Base-by-base conservation (phyloP, 2,329 filamentous ascomycete genomes). In the Colletotrichum sp. region DNA sequence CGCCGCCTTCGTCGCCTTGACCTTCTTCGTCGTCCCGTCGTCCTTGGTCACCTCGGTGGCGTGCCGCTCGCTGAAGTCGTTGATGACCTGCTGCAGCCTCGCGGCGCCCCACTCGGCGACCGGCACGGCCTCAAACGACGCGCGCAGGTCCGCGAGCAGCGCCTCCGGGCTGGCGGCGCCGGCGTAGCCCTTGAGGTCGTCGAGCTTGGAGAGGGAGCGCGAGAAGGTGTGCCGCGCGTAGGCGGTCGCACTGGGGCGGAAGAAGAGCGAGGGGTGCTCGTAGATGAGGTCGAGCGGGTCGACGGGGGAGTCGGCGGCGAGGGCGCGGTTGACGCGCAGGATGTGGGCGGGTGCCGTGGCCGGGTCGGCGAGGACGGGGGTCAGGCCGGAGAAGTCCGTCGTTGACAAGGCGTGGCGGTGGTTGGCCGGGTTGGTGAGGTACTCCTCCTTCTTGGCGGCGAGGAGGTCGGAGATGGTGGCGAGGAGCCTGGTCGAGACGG, bases 191-290 rank as follows among this genome's bases (percentile, higher is more conserved):
- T 67, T 38, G 5, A 67, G 24, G 12, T 73, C 64, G 34, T 60
- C 21, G 6, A 75, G 38, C 36, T 72, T 72, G 28, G 55, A 36
- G 58, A 67, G 58, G 52, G 67, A 68, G 30, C 60, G 71, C 34
- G 30, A 8, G 64, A 57, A 69, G 64, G 70, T 43, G 15, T 74
- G 48, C 13, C 28, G 32, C 36, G 36, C 57, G 32, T 69, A 72
- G n/a, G 43, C n/a, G 6, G 28, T 21, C 15, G 61, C 38, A 15
- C 57, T 68, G 52, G 77, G 77, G 18, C 72, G 69, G 72, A 77
- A 70, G 72, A 78, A 78, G 66, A 78, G 63, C 52, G 75, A 76
- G 8, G 75, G 77, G 69, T 77, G 75, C 28, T 72, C 67, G 34
- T 77, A 55, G 65, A 76, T 28, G 15, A 77, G 72, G 28, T 58